Conservation (phyloP, 257 asterid species). For the Nicotiana attenuata region DNA sequence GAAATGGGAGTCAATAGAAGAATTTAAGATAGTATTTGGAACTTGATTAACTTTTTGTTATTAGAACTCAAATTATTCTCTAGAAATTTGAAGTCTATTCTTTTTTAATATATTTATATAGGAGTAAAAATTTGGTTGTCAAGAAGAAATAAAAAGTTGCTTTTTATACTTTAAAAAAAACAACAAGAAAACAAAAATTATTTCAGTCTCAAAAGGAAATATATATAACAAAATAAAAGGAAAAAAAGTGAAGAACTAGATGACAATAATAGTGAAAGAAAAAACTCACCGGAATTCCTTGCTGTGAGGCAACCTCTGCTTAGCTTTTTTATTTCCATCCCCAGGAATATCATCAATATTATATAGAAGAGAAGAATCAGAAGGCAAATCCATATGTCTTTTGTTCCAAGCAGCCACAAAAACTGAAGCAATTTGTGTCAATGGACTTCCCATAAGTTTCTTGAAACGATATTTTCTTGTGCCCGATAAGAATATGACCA, state of each 20-base stretch:
- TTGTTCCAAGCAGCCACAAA: conserved; percentile 59
- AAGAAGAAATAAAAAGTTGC: neutral
- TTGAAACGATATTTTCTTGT: conserved; percentile 55
- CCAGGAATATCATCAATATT: conserved; percentile 28
- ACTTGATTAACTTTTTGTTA: neutral
- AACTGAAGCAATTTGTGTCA: conserved; percentile 62
- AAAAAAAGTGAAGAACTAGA: neutral
- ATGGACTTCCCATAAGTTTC: conserved; percentile 67
- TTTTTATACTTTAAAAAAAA: neutral
- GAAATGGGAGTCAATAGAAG: neutral
- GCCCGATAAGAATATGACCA: conserved; percentile 50
- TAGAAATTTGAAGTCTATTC: neutral
- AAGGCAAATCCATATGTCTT: conserved; percentile 36
- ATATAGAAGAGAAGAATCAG: conserved; percentile 40
- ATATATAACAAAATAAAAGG: neutral
- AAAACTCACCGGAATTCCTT: conserved; percentile 57
- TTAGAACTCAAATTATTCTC: no score
- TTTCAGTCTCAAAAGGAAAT: no score
- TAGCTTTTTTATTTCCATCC: conserved; percentile 25
- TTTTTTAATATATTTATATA: neutral
- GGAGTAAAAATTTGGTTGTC: neutral
- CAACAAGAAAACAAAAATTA: neutral
- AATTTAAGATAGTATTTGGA: neutral
- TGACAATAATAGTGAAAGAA: neutral
- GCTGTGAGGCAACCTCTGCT: conserved; percentile 58